These are phyloP conservation scores for Marasmius fiardii DNA, from an alignment of 1,284 basidiomycete genomes.

Conservation along the genomic window DNA sequence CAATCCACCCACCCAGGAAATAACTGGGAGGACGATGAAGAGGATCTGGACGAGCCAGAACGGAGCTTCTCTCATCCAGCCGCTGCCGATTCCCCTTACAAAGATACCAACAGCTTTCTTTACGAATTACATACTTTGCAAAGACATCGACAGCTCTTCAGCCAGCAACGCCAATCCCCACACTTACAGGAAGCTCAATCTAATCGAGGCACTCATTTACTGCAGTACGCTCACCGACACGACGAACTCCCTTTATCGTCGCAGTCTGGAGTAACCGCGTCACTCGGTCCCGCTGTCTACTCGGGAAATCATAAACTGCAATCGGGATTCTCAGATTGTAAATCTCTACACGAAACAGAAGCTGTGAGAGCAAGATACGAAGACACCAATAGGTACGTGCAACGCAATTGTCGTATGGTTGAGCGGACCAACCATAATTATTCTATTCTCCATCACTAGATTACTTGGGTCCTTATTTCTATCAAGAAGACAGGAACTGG, in stretches of 20 bases:
- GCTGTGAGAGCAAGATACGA: conserved; percentile 59
- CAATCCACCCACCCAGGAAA: conserved; percentile 39
- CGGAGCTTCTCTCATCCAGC: conserved; percentile 7
- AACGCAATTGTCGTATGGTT: background rate
- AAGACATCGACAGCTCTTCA: conserved; percentile 51
- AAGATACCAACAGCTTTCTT: conserved; percentile 55
- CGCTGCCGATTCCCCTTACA: conserved; percentile 37
- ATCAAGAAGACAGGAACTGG: conserved; percentile 50
- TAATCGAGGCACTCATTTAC: background rate
- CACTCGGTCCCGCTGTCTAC: background rate
- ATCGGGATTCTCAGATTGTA: background rate
- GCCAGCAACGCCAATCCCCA: conserved; percentile 17
- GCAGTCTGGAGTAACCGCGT: background rate
- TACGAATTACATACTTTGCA: conserved; percentile 66
- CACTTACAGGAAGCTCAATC: conserved; percentile 2
- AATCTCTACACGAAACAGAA: conserved; percentile 29
- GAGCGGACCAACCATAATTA: background rate
- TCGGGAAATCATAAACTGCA: background rate
- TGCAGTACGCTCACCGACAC: background rate
- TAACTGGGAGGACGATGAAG: conserved; percentile 31
- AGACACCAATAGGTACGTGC: conserved; percentile 54
- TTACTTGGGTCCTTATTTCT: conserved; percentile 59
- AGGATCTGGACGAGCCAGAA: conserved; percentile 6
- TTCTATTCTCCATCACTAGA: conserved; percentile 21
- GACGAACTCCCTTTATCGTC: background rate